Conservation (phyloP, 352 stramenopile genomes). For the Phytophthora crassamura region DNA sequence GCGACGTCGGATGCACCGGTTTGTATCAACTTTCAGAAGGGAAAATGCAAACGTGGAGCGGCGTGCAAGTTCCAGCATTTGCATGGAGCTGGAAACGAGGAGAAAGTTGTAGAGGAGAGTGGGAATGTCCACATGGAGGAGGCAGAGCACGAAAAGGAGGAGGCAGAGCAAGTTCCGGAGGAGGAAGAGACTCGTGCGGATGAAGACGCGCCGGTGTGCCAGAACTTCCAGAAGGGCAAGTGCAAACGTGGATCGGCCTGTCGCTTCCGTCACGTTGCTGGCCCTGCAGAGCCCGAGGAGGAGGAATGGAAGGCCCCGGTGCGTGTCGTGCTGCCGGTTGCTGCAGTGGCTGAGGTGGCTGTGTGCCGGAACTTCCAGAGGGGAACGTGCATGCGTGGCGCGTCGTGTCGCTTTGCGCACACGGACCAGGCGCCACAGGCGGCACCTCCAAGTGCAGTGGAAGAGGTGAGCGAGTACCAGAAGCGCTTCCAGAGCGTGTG, state of each 20-base stretch:
- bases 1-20: constrained; percentile 56
- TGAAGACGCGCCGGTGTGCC: constrained; percentile 56
- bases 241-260: constrained; percentile 70
- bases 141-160: constrained; percentile 2
- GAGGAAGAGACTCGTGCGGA: constrained; percentile 52
- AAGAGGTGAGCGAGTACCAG: constrained; percentile 68
- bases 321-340: constrained; percentile 45
- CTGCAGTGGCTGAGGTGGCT: constrained; percentile 52
- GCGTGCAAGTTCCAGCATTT: constrained; percentile 71
- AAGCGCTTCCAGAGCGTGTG: constrained; percentile 72
- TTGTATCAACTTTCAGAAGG: constrained; percentile 81
- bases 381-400: constrained; percentile 51
- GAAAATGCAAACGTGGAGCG: constrained; percentile 71
- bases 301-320: constrained; percentile 34
- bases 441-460: constrained; percentile 35
- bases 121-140: constrained; percentile 10
- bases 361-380: constrained; percentile 62
- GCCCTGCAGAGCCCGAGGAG: constrained; percentile 21
- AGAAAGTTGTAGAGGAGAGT: constrained; percentile 7
- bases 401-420: constrained; percentile 67
- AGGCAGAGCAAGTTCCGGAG: constrained; percentile 7
- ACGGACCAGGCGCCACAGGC: constrained; percentile 35
- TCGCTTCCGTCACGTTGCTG: constrained; percentile 66
- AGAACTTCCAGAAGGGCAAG: constrained; percentile 75
- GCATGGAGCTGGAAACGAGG: constrained; percentile 18